Evolutionary conservation across 1,139 yeast genomes (phyloP), one percentile per base, ranked within the genome.

Genomic region (Maudiozyma humilis): DNA sequence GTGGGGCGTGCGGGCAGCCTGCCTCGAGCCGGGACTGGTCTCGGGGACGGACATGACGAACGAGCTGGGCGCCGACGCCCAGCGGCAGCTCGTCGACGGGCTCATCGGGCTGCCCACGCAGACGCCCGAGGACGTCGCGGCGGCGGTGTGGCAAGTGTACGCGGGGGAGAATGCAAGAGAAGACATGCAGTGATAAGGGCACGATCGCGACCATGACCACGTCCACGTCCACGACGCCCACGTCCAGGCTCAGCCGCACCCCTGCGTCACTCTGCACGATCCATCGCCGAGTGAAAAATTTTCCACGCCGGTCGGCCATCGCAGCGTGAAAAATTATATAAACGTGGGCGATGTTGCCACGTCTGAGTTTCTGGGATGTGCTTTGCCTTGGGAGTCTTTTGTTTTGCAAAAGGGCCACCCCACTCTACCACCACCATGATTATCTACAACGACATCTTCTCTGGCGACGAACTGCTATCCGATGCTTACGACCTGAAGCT

Each of bases 381-480:
- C n/a, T n/a, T n/a, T n/a, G n/a, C n/a, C n/a, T n/a, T n/a, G n/a
- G n/a, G n/a, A n/a, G n/a, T n/a, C n/a, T n/a, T 18, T 34, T 34
- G 27, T 23, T 23, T 23, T 23, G n/a, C n/a, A n/a, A n/a, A n/a
- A 23, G 27, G 6, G 6, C 27, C 27, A 6, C 27, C 6, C 10
- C 27, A 20, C 25, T 31, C 7, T n/a, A 6, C 18, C 3, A 27
- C 38, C 40, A 51, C 38, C 45, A 63, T 63, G 67, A 55, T 59
- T 53, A 62, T 69, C 61, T 68, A 49, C 69, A 68, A 70, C 67
- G 98, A 91, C 75, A 72, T 88, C 69, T 68, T 91, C 71, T 81
- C 96, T 58, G 86, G 83, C 65, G 98, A 91, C 77, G 98, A 91
- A 77, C 77, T 91, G 70, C 76, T 89, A 72, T 91, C 98, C 59